phyloP scores from a whole-genome alignment of 768 basidiomycete genomes.

The Termitomyces titanicus region DNA sequence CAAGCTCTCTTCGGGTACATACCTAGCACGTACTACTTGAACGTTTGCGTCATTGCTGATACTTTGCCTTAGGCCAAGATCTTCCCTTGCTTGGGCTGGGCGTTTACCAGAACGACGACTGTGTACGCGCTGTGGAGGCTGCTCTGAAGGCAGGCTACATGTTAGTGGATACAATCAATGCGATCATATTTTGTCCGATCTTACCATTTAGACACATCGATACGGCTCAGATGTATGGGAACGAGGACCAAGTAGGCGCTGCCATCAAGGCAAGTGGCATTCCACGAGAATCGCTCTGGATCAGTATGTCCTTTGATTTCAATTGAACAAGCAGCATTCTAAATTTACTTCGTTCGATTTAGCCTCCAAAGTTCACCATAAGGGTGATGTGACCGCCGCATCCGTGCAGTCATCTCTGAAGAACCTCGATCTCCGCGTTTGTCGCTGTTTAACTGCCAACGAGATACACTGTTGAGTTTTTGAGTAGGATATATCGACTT shows the following conservation, averaged over 20 bases:
- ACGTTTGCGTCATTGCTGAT: background rate
- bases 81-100: slow-evolving; percentile 69
- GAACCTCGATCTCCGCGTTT: slow-evolving; percentile 54
- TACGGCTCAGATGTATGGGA: slow-evolving; percentile 64
- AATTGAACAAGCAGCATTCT: background rate
- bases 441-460: slow-evolving; percentile 11
- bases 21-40: background rate
- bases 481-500: slow-evolving; percentile 47
- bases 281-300: slow-evolving; percentile 56
- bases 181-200: background rate
- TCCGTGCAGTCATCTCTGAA: slow-evolving; percentile 37
- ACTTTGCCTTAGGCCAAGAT: slow-evolving; percentile 33
- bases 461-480: background rate
- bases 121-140: slow-evolving; percentile 49
- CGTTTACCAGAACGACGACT: slow-evolving; percentile 61
- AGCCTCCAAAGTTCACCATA: slow-evolving; percentile 52
- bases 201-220: slow-evolving; percentile 56
- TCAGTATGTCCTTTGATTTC: slow-evolving; percentile 41
- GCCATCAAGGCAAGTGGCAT: slow-evolving; percentile 56
- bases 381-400: slow-evolving; percentile 3
- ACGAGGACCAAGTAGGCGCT: slow-evolving; percentile 60
- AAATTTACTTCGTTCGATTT: slow-evolving; percentile 22
- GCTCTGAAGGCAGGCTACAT: slow-evolving; percentile 63
- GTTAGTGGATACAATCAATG: slow-evolving; percentile 20
- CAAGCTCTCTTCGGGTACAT: slow-evolving; percentile 11